Conservation (phyloP, 2,329 filamentous ascomycete species). For the Plenodomus biglobosus region DNA sequence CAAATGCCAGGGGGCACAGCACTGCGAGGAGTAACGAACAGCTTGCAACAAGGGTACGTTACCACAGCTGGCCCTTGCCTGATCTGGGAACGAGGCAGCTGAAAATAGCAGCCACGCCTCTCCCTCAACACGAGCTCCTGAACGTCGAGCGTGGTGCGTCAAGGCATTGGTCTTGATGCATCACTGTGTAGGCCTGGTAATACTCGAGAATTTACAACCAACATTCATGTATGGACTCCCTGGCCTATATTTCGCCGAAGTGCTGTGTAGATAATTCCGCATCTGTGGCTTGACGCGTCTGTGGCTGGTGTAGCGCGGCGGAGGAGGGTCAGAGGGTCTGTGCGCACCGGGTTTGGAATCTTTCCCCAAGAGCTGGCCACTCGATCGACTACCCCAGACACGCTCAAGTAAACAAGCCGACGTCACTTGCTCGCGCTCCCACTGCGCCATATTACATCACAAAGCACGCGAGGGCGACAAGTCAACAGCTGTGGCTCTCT, state of each 20-base stretch:
- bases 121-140: not conserved
- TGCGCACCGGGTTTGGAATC: constrained; percentile 6
- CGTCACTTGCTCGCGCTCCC: not conserved
- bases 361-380: constrained; percentile 5
- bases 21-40: constrained; percentile 17
- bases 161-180: no score
- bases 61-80: constrained; percentile 18
- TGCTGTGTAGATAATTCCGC: constrained; percentile 5
- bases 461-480: not conserved
- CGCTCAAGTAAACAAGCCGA: no score
- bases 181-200: not conserved
- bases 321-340: constrained; percentile 9
- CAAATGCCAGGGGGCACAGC: constrained; percentile 29
- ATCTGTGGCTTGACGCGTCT: constrained; percentile 4
- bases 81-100: constrained; percentile 25
- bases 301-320: constrained; percentile 8
- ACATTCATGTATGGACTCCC: not conserved
- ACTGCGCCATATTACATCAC: not conserved
- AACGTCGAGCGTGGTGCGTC: no score
- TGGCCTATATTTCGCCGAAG: constrained; percentile 11
- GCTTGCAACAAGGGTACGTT: constrained; percentile 32
- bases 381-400: not conserved
- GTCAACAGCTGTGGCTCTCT: not conserved
- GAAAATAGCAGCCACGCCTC: constrained; percentile 15
- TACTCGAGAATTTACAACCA: not conserved